Evolutionary conservation across 129 eudicot genomes (phyloP).

Genomic region (Artemisia tridentata): DNA sequence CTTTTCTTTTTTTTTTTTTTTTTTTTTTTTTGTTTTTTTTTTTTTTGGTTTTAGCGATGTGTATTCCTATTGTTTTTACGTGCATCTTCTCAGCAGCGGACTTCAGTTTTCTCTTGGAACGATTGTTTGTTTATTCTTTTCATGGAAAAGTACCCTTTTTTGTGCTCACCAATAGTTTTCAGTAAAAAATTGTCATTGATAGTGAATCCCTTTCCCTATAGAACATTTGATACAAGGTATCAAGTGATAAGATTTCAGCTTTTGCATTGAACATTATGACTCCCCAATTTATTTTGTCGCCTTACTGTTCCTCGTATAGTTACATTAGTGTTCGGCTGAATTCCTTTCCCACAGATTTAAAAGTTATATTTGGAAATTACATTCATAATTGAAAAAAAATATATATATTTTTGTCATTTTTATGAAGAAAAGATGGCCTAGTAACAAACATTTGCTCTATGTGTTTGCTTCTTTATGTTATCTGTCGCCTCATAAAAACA

Average conservation of each 20-base stretch:
- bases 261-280: too few species aligned
- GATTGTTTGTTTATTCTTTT: background rate
- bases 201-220: background rate
- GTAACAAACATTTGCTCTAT: background rate
- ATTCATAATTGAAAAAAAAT: background rate
- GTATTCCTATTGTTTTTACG: background rate
- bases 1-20: background rate
- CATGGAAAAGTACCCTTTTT: background rate
- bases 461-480: background rate
- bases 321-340: too few species aligned
- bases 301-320: too few species aligned
- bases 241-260: too few species aligned
- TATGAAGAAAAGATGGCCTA: constrained; percentile 4
- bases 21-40: background rate
- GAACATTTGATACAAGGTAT: background rate
- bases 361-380: too few species aligned
- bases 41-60: constrained; percentile 4
- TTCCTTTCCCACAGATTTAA: too few species aligned
- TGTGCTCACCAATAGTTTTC: background rate
- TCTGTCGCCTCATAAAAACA: background rate
- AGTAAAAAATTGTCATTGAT: background rate
- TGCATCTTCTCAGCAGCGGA: background rate
- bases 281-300: too few species aligned
- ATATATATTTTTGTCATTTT: background rate
- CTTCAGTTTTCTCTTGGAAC: background rate